Percentiles rank a stretch among this genome's conserved stretches.
Conservation (phyloP, 805 yeast genomes). For the Starmerella geochares region DNA sequence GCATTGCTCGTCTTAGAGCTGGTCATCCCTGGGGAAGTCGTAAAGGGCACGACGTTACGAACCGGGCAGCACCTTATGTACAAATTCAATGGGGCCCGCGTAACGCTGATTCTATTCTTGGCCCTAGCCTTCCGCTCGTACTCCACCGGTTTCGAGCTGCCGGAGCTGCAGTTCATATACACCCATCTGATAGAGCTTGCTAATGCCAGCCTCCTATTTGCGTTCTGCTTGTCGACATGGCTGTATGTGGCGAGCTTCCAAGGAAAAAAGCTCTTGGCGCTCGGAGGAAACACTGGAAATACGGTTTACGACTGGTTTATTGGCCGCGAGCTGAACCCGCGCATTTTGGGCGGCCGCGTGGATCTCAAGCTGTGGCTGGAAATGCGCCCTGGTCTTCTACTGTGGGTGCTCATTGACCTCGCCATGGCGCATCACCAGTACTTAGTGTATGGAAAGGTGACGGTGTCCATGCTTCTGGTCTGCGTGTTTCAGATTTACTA, state of each 20-base stretch:
- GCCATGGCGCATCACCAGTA: constrained; percentile 78
- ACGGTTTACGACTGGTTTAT: constrained; percentile 85
- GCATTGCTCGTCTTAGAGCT: constrained; percentile 54
- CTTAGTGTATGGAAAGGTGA: constrained; percentile 44
- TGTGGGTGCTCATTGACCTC: constrained; percentile 72
- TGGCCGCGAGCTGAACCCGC: constrained; percentile 91
- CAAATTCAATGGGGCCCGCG: constrained; percentile 68
- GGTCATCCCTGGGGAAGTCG: constrained; percentile 52
- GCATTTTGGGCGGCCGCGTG: constrained; percentile 53
- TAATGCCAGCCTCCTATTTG: constrained; percentile 51
- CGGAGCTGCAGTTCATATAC: constrained; percentile 72
- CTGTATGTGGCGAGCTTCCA: constrained; percentile 58
- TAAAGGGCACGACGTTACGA: constrained; percentile 60
- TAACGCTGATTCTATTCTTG: constrained; percentile 36
- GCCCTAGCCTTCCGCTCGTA: constrained; percentile 44
- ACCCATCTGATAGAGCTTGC: constrained; percentile 57
- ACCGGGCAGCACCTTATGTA: constrained; percentile 65
- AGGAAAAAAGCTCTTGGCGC: constrained; percentile 50
- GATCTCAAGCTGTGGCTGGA: constrained; percentile 90
- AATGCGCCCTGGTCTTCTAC: constrained; percentile 82
- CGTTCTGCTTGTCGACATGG: constrained; percentile 50
- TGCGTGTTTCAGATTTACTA: constrained; percentile 66
- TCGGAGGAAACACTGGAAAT: constrained; percentile 77
- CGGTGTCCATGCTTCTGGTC: constrained; percentile 64
- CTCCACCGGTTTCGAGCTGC: constrained; percentile 46